Evolutionary conservation across 352 stramenopile species (phyloP).

Genomic region (Halophytophthora batemanensis): DNA sequence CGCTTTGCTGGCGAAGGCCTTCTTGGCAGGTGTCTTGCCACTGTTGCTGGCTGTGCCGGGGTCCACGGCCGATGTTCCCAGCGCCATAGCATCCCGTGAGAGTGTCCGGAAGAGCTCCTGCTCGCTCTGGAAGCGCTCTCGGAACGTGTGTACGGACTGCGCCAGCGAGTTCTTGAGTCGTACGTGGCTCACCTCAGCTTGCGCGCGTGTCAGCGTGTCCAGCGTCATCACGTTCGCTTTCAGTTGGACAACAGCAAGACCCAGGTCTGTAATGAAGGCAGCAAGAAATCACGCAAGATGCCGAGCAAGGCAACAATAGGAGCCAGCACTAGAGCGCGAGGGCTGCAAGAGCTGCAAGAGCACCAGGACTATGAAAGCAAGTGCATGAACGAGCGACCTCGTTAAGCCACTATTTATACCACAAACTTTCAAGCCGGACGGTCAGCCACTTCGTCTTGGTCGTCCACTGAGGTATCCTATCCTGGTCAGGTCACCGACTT

Average conservation of each 20-base stretch:
- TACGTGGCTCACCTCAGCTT: slow-evolving; percentile 52
- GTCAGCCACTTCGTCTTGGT: no score
- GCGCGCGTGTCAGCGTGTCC: slow-evolving; percentile 53
- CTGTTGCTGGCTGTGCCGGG: slow-evolving; percentile 1
- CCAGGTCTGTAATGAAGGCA: no score
- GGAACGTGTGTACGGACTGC: slow-evolving; percentile 41
- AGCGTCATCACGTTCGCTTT: slow-evolving; percentile 47
- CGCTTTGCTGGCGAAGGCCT: not conserved
- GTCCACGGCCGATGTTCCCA: not conserved
- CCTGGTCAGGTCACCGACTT: not conserved
- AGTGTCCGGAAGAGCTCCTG: slow-evolving; percentile 48
- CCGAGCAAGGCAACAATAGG: no score
- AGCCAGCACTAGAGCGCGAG: no score
- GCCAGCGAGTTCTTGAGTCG: slow-evolving; percentile 59
- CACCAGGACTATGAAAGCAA: no score
- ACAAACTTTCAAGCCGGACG: no score
- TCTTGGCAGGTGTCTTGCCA: slow-evolving; percentile 9
- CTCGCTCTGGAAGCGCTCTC: slow-evolving; percentile 41
- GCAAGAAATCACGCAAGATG: no score
- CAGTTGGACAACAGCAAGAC: not conserved
- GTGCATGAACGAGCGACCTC: no score
- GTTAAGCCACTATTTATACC: no score
- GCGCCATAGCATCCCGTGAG: not conserved
- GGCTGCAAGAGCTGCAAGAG: no score
- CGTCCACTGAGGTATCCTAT: not conserved